Percentiles rank a stretch among this genome's conserved stretches.
Conservation (phyloP, 1,139 yeast species). For the Candida sp. region DNA sequence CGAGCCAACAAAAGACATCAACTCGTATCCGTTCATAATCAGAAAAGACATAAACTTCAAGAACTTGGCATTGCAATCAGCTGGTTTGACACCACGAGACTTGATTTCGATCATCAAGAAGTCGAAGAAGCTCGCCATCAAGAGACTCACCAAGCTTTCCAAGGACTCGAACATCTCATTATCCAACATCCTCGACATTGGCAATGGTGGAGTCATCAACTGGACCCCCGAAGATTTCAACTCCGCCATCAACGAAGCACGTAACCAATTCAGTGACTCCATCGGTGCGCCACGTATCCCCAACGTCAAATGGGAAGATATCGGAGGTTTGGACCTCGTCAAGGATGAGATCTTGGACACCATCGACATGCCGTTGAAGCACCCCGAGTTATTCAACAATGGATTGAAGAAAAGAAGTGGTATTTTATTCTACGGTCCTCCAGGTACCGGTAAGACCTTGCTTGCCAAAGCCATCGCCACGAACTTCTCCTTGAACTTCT, state of each 20-base stretch:
- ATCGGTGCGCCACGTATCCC: slow-evolving; percentile 98
- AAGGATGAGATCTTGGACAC: slow-evolving; percentile 95
- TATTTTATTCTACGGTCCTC: slow-evolving; percentile 94
- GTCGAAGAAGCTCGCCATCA: slow-evolving; percentile 63
- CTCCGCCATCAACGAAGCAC: slow-evolving; percentile 76
- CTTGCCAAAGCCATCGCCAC: slow-evolving; percentile 97
- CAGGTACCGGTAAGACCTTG: slow-evolving; percentile 97
- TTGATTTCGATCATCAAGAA: slow-evolving; percentile 70
- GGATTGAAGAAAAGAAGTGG: slow-evolving; percentile 97
- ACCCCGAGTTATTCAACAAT: slow-evolving; percentile 85
- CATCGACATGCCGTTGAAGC: slow-evolving; percentile 93
- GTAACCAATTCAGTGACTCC: slow-evolving; percentile 89
- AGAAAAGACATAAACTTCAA: slow-evolving; percentile 60
- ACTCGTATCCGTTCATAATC: slow-evolving; percentile 26
- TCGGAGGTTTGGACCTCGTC: slow-evolving; percentile 88
- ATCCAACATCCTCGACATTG: slow-evolving; percentile 35
- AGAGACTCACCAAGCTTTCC: slow-evolving; percentile 43
- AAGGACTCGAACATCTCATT: slow-evolving; percentile 18
- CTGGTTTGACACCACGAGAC: slow-evolving; percentile 92
- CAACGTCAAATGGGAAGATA: slow-evolving; percentile 93
- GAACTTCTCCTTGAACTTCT: slow-evolving; percentile 89
- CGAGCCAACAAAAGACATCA: slow-evolving; percentile 16
- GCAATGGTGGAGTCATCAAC: slow-evolving; percentile 58
- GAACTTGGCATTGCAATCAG: slow-evolving; percentile 81
- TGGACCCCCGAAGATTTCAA: slow-evolving; percentile 71